phyloP scores from a whole-genome alignment of 495 filamentous ascomycete genomes.

The Aspergillus conjunctus region DNA sequence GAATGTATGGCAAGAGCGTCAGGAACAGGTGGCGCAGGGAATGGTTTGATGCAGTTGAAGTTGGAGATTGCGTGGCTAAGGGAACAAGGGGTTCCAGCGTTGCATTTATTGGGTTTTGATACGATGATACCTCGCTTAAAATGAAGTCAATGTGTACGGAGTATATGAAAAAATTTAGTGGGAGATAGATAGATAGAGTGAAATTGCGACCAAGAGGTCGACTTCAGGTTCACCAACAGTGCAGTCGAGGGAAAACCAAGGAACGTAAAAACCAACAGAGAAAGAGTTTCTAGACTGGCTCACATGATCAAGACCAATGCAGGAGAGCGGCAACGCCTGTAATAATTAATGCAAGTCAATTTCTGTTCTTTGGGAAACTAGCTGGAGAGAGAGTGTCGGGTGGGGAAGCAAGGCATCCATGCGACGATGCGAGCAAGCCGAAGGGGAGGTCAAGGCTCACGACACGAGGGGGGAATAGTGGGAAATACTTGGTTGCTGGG shows the following conservation, averaged over 20 bases:
- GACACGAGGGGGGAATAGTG: not conserved
- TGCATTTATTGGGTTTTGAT: slow-evolving; percentile 17
- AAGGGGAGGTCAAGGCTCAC: not conserved
- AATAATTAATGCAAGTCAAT: slow-evolving; percentile 1
- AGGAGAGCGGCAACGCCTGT: slow-evolving; percentile 9
- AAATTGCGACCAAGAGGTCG: not conserved
- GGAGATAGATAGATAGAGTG: not conserved
- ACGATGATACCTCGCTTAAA: slow-evolving; percentile 16
- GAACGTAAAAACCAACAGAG: not conserved
- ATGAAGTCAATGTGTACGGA: slow-evolving; percentile 16
- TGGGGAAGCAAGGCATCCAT: no score
- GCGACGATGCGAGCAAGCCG: not conserved
- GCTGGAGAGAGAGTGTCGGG: not conserved
- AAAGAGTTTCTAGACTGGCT: not conserved
- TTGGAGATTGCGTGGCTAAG: not conserved
- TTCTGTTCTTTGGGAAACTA: not conserved
- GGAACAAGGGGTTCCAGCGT: slow-evolving; percentile 8
- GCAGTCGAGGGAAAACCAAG: not conserved
- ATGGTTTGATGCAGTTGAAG: slow-evolving; percentile 60
- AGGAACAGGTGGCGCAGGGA: slow-evolving; percentile 82
- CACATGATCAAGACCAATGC: slow-evolving; percentile 20
- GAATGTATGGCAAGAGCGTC: slow-evolving; percentile 95
- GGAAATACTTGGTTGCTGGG: not conserved
- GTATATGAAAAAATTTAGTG: not conserved
- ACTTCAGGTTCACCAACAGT: not conserved